A percentile compares a stretch with the other conserved stretches of the same genome.
phyloP scores from a whole-genome alignment of 352 stramenopile species.

The Peronospora belbahrii region DNA sequence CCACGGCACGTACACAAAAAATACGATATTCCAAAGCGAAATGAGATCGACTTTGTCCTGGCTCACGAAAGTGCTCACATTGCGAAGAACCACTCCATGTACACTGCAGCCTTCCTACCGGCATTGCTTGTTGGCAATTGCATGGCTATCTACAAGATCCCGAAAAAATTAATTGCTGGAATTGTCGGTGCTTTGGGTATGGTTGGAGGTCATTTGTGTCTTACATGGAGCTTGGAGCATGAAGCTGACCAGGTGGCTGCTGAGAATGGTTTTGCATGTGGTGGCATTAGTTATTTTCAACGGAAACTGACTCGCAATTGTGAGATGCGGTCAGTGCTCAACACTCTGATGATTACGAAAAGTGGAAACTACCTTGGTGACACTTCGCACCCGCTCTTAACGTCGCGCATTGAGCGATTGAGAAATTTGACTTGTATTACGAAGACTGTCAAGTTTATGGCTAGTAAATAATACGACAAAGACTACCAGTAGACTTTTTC shows the following conservation, averaged over 20 bases:
- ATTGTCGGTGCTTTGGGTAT: conserved; percentile 40
- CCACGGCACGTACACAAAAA: conserved; percentile 32
- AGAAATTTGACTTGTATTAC: conserved; percentile 34
- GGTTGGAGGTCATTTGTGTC: conserved; percentile 45
- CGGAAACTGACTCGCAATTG: conserved; percentile 70
- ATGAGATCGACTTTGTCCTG: conserved; percentile 81
- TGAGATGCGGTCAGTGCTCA: conserved; percentile 46
- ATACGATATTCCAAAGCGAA: conserved; percentile 51
- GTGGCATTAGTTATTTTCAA: conserved; percentile 72
- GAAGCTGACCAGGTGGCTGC: conserved; percentile 71
- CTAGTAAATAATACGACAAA: not conserved
- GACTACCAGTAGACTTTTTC: no score
- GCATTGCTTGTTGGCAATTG: conserved; percentile 50
- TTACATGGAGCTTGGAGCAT: conserved; percentile 78
- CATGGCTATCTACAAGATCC: conserved; percentile 53
- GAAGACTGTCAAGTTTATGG: conserved; percentile 6
- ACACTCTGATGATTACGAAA: conserved; percentile 68
- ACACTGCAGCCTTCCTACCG: conserved; percentile 51
- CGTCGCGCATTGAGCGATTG: conserved; percentile 61
- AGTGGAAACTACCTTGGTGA: conserved; percentile 78
- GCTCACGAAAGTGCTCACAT: conserved; percentile 80
- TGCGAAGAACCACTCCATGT: conserved; percentile 69
- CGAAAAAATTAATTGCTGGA: conserved; percentile 62
- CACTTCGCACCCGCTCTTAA: conserved; percentile 66
- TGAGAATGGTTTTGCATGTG: conserved; percentile 50